These are phyloP conservation scores for Parafenestella ontariensis DNA, from an alignment of 2,329 filamentous ascomycete species.

Conservation along the genomic window DNA sequence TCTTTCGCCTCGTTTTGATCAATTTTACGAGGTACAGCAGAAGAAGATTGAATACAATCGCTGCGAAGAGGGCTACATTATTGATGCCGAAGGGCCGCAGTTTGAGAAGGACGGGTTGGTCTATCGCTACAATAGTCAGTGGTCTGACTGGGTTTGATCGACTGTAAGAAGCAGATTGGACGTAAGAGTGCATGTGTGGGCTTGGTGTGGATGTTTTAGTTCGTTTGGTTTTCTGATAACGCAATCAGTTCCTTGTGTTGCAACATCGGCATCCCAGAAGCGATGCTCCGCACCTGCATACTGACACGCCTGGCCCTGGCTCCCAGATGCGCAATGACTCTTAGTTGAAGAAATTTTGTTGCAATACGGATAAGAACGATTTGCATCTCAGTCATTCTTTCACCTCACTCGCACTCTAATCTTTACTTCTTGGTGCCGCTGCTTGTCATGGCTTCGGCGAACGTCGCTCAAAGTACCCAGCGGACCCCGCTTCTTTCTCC, in stretches of 20 bases:
- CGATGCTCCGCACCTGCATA: background rate
- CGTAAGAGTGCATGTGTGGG: background rate
- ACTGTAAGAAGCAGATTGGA: background rate
- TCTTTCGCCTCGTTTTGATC: slow-evolving; percentile 57
- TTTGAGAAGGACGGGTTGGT: background rate
- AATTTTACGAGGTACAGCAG: slow-evolving; percentile 59
- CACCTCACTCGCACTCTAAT: background rate
- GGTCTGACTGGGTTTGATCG: background rate
- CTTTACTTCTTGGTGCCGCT: background rate
- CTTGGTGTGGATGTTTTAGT: slow-evolving; percentile 2
- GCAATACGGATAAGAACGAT: background rate
- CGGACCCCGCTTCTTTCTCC: slow-evolving; percentile 14
- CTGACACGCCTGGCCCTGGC: slow-evolving; percentile 1
- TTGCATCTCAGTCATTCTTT: background rate
- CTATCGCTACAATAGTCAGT: background rate
- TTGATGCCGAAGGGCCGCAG: slow-evolving; percentile 62
- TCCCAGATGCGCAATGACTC: background rate
- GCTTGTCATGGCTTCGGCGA: slow-evolving; percentile 6
- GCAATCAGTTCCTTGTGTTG: slow-evolving; percentile 16
- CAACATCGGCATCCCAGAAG: slow-evolving; percentile 17
- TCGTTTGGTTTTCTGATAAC: slow-evolving; percentile 5
- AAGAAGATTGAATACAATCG: slow-evolving; percentile 60
- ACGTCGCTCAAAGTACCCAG: slow-evolving; percentile 3
- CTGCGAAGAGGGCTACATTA: slow-evolving; percentile 65
- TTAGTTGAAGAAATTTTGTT: slow-evolving; percentile 1